Conservation (phyloP, 2,329 filamentous ascomycete species). For the Paradendryphiella salina region DNA sequence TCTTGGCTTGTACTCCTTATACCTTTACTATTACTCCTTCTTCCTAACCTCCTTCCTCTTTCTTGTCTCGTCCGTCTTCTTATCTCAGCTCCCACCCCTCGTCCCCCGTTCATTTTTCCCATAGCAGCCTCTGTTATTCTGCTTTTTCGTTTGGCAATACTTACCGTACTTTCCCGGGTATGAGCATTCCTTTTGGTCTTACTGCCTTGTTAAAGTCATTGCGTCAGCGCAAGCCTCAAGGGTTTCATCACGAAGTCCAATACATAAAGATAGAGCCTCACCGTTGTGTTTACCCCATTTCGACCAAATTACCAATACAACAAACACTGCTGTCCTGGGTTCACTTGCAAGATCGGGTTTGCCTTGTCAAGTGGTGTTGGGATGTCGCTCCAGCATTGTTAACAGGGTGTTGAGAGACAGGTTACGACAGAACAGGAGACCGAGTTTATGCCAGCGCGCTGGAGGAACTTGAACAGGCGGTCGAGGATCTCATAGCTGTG, state of each 20-base stretch:
- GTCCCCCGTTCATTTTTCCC: background rate
- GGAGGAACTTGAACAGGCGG: background rate
- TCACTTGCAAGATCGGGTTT: background rate
- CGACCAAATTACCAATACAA: background rate
- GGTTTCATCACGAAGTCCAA: background rate
- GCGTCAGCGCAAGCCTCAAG: background rate
- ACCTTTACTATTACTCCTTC: background rate
- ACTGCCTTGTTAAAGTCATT: slow-evolving; percentile 1
- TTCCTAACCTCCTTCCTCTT: background rate
- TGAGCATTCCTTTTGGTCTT: background rate
- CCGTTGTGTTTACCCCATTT: background rate
- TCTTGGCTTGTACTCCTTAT: background rate
- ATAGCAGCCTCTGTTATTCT: background rate
- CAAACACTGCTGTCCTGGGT: background rate
- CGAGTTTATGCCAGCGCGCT: background rate
- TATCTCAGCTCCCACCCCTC: background rate
- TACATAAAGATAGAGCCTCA: background rate
- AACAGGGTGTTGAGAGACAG: slow-evolving; percentile 8
- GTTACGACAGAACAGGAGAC: slow-evolving; percentile 4
- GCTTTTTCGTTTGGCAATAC: slow-evolving; percentile 2
- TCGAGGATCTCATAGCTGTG: background rate
- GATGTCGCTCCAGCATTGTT: slow-evolving; percentile 9
- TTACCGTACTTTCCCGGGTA: slow-evolving; percentile 2
- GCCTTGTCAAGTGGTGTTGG: slow-evolving; percentile 2
- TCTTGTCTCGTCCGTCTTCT: slow-evolving; percentile 1